These are phyloP conservation scores for Scheffersomyces spartinae DNA, from an alignment of 805 yeast genomes.

Conservation along the genomic window DNA sequence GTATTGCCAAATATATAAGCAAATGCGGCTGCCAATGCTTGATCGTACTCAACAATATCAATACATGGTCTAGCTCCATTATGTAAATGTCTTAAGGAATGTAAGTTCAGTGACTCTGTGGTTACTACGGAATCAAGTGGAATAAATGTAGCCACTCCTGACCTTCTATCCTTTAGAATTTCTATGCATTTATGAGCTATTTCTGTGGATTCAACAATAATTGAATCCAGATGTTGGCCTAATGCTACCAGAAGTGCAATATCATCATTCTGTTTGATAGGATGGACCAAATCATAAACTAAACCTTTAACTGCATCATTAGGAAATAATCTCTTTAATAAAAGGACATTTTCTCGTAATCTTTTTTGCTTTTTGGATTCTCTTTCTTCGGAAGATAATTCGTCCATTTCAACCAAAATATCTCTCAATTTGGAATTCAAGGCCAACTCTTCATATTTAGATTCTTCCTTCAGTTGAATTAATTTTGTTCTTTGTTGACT, in stretches of 20 bases:
- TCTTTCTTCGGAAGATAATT: conserved; percentile 62
- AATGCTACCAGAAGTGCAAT: conserved; percentile 64
- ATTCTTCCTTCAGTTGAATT: conserved; percentile 22
- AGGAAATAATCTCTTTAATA: conserved; percentile 64
- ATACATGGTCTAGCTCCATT: conserved; percentile 51
- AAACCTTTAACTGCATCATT: conserved; percentile 65
- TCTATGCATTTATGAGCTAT: conserved; percentile 70
- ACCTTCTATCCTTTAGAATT: conserved; percentile 71
- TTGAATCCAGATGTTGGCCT: conserved; percentile 71
- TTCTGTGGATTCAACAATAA: conserved; percentile 64
- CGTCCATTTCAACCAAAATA: conserved; percentile 51
- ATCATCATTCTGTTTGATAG: conserved; percentile 62
- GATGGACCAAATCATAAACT: conserved; percentile 68
- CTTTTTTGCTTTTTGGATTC: conserved; percentile 62
- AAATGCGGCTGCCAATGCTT: conserved; percentile 61
- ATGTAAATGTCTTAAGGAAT: conserved; percentile 42
- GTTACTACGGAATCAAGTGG: conserved; percentile 70
- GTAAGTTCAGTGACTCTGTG: conserved; percentile 42
- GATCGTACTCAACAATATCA: conserved; percentile 66
- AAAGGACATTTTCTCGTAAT: conserved; percentile 60
- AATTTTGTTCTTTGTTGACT: conserved; percentile 15
- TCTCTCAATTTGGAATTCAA: conserved; percentile 55
- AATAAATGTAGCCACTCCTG: conserved; percentile 78
- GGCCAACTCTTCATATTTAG: conserved; percentile 39
- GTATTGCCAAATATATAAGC: conserved; percentile 73